Evolutionary conservation across 2,329 filamentous ascomycete species (phyloP).

Genomic region (Plenodomus tracheiphilus): DNA sequence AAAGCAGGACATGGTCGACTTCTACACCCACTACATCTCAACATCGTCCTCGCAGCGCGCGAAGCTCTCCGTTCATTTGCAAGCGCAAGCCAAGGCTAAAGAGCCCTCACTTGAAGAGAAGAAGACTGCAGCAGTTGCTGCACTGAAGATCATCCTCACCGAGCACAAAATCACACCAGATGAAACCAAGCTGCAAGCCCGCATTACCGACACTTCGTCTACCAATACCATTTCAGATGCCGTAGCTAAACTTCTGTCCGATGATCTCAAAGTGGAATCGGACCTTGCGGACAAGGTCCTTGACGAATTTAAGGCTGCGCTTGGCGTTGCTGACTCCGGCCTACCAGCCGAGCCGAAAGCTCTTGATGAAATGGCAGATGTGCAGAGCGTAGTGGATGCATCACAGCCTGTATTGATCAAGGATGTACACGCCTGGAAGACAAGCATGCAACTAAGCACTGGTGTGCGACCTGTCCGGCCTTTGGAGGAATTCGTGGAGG

Average conservation of each 20-base stretch:
- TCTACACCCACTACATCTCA: conserved; percentile 75
- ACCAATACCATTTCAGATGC: conserved; percentile 54
- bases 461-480: conserved; percentile 75
- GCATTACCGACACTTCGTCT: conserved; percentile 52
- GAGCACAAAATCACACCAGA: conserved; percentile 53
- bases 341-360: conserved; percentile 49
- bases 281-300: conserved; percentile 55
- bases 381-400: conserved; percentile 29
- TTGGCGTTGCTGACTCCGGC: conserved; percentile 44
- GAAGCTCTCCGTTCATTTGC: conserved; percentile 83
- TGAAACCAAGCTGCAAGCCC: conserved; percentile 45
- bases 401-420: conserved; percentile 64
- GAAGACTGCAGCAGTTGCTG: conserved; percentile 41
- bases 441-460: conserved; percentile 69
- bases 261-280: conserved; percentile 51
- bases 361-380: conserved; percentile 24
- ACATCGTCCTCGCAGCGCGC: conserved; percentile 73
- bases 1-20: conserved; percentile 77
- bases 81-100: conserved; percentile 65
- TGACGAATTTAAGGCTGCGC: conserved; percentile 53
- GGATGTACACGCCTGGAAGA: conserved; percentile 81
- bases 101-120: conserved; percentile 47
- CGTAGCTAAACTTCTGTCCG: conserved; percentile 53
- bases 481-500: conserved; percentile 82
- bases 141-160: conserved; percentile 50